Evolutionary conservation across 2,329 filamentous ascomycete genomes (phyloP).

Genomic region (Colletotrichum lini): DNA sequence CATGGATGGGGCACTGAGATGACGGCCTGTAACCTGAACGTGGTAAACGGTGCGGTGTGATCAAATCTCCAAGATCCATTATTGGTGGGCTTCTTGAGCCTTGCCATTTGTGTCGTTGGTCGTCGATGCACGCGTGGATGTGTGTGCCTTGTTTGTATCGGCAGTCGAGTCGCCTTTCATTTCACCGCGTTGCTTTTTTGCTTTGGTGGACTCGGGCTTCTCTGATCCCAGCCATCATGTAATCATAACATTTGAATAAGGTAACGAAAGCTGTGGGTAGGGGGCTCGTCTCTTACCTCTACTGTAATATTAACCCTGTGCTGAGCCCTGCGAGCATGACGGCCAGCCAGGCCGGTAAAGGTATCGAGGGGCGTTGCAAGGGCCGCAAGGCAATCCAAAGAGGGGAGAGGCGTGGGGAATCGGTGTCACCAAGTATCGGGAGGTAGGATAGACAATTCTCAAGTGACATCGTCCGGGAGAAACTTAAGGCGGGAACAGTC

Average conservation of each 20-base stretch:
- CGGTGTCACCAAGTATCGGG: background rate
- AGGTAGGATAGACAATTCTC: background rate
- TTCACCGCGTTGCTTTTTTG: background rate
- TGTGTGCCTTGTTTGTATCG: background rate
- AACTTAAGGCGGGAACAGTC: background rate
- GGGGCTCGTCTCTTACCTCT: constrained; percentile 13
- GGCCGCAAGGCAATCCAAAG: background rate
- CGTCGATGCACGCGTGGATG: background rate
- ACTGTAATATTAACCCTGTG: background rate
- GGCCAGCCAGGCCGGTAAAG: background rate
- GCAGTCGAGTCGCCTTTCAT: background rate
- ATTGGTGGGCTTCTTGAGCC: background rate
- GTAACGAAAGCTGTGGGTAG: constrained; percentile 1
- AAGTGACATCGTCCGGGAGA: background rate
- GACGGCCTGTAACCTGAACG: constrained; percentile 8
- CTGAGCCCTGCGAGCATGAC: background rate
- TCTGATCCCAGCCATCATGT: constrained; percentile 5
- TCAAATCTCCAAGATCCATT: constrained; percentile 14
- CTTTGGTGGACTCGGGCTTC: background rate
- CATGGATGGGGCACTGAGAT: constrained; percentile 15
- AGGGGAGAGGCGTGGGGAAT: background rate
- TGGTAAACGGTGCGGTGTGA: constrained; percentile 3
- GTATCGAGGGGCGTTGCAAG: background rate
- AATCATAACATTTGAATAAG: constrained; percentile 1
- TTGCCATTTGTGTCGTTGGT: background rate